These are phyloP conservation scores for Glycine soja DNA, from an alignment of 306 rosid species.

Conservation along the genomic window DNA sequence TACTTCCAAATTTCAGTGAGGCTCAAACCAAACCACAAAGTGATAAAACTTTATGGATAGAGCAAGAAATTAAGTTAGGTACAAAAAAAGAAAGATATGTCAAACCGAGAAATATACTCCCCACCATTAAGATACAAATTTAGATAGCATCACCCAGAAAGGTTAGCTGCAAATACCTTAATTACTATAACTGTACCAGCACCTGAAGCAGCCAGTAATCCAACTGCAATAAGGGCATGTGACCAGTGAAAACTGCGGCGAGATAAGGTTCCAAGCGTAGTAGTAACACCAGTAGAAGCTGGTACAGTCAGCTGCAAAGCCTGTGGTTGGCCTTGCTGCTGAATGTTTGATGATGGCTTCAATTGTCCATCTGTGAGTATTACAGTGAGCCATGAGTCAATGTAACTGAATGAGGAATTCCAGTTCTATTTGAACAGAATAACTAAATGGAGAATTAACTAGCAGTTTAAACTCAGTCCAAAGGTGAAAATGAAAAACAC, in stretches of 20 bases:
- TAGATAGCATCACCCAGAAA: slow-evolving; percentile 16
- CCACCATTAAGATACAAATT: slow-evolving; percentile 26
- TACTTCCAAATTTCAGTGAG: slow-evolving; percentile 35
- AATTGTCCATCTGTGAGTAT: slow-evolving; percentile 58
- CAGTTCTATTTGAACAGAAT: slow-evolving; percentile 22
- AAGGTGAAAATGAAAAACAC: neutral
- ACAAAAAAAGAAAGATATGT: slow-evolving; percentile 34
- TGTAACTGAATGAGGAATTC: neutral
- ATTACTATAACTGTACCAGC: slow-evolving; percentile 72
- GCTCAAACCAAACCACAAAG: slow-evolving; percentile 36
- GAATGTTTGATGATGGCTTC: slow-evolving; percentile 54
- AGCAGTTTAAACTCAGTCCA: slow-evolving; percentile 21
- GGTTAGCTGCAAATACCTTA: slow-evolving; percentile 60
- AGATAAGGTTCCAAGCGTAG: slow-evolving; percentile 48
- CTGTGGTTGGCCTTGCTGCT: slow-evolving; percentile 56
- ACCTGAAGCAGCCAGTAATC: slow-evolving; percentile 70
- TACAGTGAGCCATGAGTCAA: slow-evolving; percentile 30
- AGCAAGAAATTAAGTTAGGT: slow-evolving; percentile 7
- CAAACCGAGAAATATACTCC: slow-evolving; percentile 25
- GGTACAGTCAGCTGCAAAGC: slow-evolving; percentile 57
- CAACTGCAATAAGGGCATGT: slow-evolving; percentile 72
- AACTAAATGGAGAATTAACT: neutral
- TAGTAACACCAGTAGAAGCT: slow-evolving; percentile 50
- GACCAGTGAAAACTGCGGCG: slow-evolving; percentile 70
- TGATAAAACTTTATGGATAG: slow-evolving; percentile 1